phyloP scores from a whole-genome alignment of 2,329 filamentous ascomycete genomes.

The Sordariomycetes sp. region DNA sequence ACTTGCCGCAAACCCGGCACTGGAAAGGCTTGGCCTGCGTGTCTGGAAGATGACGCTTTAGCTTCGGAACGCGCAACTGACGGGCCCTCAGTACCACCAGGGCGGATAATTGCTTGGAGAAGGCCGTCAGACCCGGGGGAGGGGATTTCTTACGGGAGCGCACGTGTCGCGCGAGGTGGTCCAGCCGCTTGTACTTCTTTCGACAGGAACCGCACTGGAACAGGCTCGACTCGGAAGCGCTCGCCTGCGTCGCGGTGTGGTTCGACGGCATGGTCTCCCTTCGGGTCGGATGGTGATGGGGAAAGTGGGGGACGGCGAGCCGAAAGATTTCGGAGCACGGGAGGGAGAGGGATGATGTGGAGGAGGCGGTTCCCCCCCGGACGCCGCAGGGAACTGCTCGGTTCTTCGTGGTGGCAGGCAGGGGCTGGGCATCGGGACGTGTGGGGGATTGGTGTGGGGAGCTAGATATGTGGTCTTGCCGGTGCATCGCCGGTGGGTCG shows the following conservation, averaged over 20 bases:
- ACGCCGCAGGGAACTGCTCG: background rate
- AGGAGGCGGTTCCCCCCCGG: background rate
- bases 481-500: no score
- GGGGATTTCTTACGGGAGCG: slow-evolving; percentile 17
- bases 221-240: background rate
- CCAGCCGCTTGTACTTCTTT: slow-evolving; percentile 36
- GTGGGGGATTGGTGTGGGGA: no score
- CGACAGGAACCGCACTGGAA: slow-evolving; percentile 23
- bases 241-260: background rate
- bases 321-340: background rate
- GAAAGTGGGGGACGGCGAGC: background rate
- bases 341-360: background rate
- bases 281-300: background rate
- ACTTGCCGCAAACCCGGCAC: slow-evolving; percentile 36
- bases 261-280: background rate
- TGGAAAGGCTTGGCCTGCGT: slow-evolving; percentile 36
- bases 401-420: no score
- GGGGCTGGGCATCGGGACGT: no score
- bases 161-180: slow-evolving; percentile 38
- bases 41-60: slow-evolving; percentile 14
- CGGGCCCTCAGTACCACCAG: background rate
- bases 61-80: background rate
- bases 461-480: no score
- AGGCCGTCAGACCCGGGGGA: background rate
- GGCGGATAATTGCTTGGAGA: background rate